Conservation (phyloP, 805 yeast species). For the Hanseniaspora opuntiae region DNA sequence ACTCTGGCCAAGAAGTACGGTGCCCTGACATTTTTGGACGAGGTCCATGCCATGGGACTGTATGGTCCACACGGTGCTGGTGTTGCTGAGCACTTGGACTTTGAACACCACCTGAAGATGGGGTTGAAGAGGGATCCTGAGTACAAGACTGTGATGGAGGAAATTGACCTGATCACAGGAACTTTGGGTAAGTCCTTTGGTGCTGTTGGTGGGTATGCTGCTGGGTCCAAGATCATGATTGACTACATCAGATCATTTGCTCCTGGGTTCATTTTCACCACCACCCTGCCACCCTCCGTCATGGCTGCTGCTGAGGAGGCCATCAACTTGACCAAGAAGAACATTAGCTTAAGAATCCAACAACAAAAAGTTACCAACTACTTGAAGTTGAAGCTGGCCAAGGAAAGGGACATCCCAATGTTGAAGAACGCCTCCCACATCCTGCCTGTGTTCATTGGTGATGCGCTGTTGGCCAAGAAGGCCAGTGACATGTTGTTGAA, state of each 20-base stretch:
- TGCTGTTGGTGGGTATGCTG: constrained; percentile 93
- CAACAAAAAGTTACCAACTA: constrained; percentile 80
- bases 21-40: constrained; percentile 91
- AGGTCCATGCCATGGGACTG: constrained; percentile 97
- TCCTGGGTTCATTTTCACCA: constrained; percentile 95
- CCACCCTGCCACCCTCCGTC: constrained; percentile 90
- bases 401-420: constrained; percentile 70
- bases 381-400: constrained; percentile 58
- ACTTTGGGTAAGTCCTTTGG: constrained; percentile 96
- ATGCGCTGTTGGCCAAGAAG: constrained; percentile 77
- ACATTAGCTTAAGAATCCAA: constrained; percentile 60
- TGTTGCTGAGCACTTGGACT: constrained; percentile 92
- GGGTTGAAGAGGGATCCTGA: constrained; percentile 34
- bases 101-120: constrained; percentile 59
- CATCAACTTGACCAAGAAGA: constrained; percentile 66
- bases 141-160: constrained; percentile 56
- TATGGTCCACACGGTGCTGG: constrained; percentile 99
- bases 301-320: constrained; percentile 93
- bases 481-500: constrained; percentile 83
- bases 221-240: constrained; percentile 67
- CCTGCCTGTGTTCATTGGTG: constrained; percentile 89
- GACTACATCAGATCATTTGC: constrained; percentile 96
- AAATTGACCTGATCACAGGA: constrained; percentile 93
- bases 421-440: constrained; percentile 96
- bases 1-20: constrained; percentile 96